Conservation (phyloP, 495 filamentous ascomycete species). For the Xylaria grammica region DNA sequence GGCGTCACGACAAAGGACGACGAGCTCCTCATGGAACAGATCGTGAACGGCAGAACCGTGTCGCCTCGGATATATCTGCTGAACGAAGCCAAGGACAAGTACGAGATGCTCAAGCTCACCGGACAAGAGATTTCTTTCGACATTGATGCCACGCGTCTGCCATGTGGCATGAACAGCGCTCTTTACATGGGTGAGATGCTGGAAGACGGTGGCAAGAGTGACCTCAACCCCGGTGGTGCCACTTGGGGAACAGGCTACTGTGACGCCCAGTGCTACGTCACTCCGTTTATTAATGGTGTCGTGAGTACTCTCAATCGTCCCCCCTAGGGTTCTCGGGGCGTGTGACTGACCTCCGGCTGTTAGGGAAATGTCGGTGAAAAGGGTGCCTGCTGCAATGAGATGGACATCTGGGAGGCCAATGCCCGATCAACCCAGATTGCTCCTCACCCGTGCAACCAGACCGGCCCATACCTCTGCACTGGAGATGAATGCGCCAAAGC, state of each 20-base stretch:
- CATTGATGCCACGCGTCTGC: slow-evolving; percentile 64
- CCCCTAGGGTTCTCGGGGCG: not conserved
- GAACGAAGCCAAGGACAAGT: slow-evolving; percentile 56
- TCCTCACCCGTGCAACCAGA: slow-evolving; percentile 60
- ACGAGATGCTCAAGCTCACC: slow-evolving; percentile 63
- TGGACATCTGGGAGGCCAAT: slow-evolving; percentile 72
- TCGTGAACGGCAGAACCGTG: slow-evolving; percentile 40
- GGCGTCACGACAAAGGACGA: slow-evolving; percentile 52
- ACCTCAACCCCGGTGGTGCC: slow-evolving; percentile 65
- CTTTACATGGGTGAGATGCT: slow-evolving; percentile 71
- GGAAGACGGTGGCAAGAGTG: slow-evolving; percentile 56
- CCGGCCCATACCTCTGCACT: slow-evolving; percentile 53
- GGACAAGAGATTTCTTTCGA: slow-evolving; percentile 68
- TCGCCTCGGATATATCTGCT: slow-evolving; percentile 68
- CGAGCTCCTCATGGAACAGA: slow-evolving; percentile 49
- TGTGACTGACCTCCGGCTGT: not conserved
- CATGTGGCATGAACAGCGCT: slow-evolving; percentile 72
- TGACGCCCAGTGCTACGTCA: slow-evolving; percentile 66
- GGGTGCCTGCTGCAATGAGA: slow-evolving; percentile 64
- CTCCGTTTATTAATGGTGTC: slow-evolving; percentile 63
- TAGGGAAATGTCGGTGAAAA: slow-evolving; percentile 54
- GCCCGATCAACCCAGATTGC: slow-evolving; percentile 58
- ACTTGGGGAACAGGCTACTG: slow-evolving; percentile 74
- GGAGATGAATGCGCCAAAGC: slow-evolving; percentile 53
- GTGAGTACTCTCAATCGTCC: slow-evolving; percentile 36